Evolutionary conservation across 2,329 filamentous ascomycete genomes (phyloP).

Genomic region (Cladosporium colombiae): DNA sequence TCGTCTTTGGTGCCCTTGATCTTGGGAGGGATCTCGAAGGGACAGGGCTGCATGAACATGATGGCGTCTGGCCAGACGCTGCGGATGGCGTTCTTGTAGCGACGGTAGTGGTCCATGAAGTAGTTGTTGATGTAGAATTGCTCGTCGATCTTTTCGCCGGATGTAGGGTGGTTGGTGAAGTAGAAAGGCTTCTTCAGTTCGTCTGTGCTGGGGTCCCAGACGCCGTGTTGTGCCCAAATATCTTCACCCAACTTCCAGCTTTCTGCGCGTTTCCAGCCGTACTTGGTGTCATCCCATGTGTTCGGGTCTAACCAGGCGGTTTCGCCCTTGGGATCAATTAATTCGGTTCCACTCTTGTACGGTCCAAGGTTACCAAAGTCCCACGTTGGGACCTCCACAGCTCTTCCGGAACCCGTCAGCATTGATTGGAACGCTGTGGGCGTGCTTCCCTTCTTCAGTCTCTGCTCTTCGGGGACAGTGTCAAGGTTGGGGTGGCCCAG

Average conservation of each 20-base stretch:
- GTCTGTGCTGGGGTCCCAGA: conserved; percentile 85
- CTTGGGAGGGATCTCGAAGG: conserved; percentile 83
- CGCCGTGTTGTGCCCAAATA: conserved; percentile 92
- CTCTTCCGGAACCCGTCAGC: conserved; percentile 83
- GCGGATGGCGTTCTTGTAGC: conserved; percentile 73
- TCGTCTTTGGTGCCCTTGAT: conserved; percentile 89
- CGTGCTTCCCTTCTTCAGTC: conserved; percentile 86
- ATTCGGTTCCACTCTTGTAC: conserved; percentile 77
- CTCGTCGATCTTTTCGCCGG: conserved; percentile 74
- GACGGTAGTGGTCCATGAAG: conserved; percentile 83
- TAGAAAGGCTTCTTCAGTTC: conserved; percentile 81
- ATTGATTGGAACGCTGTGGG: conserved; percentile 95
- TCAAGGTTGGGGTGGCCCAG: conserved; percentile 81
- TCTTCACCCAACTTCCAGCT: conserved; percentile 93
- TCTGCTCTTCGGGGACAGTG: conserved; percentile 80
- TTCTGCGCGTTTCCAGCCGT: conserved; percentile 85
- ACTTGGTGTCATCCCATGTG: conserved; percentile 82
- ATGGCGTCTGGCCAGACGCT: conserved; percentile 76
- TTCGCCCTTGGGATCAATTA: conserved; percentile 86
- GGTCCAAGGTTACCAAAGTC: conserved; percentile 92
- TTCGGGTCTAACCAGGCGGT: conserved; percentile 74
- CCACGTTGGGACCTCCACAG: conserved; percentile 88
- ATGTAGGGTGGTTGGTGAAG: conserved; percentile 76
- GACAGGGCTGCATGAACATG: conserved; percentile 87
- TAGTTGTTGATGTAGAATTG: conserved; percentile 87